phyloP scores from a whole-genome alignment of 2,329 filamentous ascomycete genomes.

The Purpureocillium lavendulum region DNA sequence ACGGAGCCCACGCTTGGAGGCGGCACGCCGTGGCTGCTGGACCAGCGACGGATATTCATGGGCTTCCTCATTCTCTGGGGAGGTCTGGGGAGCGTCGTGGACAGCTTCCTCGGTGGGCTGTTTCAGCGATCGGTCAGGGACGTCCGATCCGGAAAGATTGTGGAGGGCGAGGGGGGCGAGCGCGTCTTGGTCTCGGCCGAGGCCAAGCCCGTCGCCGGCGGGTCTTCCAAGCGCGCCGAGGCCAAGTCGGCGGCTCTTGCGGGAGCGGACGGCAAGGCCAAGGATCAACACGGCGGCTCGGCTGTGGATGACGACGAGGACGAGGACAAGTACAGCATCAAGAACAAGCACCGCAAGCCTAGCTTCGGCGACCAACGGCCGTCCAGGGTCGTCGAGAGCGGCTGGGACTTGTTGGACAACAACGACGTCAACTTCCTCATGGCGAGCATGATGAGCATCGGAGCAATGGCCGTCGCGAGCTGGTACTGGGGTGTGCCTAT shows the following conservation, averaged over 20 bases:
- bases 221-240: conserved; percentile 23
- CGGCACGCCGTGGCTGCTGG: conserved; percentile 38
- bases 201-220: conserved; percentile 14
- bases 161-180: conserved; percentile 74
- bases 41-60: conserved; percentile 38
- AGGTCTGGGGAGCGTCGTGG: conserved; percentile 69
- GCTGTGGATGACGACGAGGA: conserved; percentile 27
- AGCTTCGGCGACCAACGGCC: conserved; percentile 49
- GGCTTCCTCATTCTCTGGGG: conserved; percentile 64
- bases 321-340: conserved; percentile 37
- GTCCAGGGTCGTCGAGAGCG: conserved; percentile 58
- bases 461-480: conserved; percentile 59
- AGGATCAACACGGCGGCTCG: conserved; percentile 24
- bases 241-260: conserved; percentile 31
- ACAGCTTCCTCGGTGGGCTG: conserved; percentile 78
- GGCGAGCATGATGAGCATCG: conserved; percentile 73
- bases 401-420: conserved; percentile 74
- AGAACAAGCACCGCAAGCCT: conserved; percentile 39
- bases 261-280: conserved; percentile 34
- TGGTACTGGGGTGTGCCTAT: conserved; percentile 53
- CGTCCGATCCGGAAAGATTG: conserved; percentile 72
- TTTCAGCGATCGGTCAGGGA: conserved; percentile 85
- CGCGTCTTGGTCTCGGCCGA: conserved; percentile 40
- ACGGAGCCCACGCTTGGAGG: conserved; percentile 29
- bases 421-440: conserved; percentile 94